A percentile compares a stretch with the other conserved stretches of the same genome.
These are phyloP conservation scores for Curvularia sp. DNA, from an alignment of 2,329 filamentous ascomycete genomes.

Conservation along the genomic window DNA sequence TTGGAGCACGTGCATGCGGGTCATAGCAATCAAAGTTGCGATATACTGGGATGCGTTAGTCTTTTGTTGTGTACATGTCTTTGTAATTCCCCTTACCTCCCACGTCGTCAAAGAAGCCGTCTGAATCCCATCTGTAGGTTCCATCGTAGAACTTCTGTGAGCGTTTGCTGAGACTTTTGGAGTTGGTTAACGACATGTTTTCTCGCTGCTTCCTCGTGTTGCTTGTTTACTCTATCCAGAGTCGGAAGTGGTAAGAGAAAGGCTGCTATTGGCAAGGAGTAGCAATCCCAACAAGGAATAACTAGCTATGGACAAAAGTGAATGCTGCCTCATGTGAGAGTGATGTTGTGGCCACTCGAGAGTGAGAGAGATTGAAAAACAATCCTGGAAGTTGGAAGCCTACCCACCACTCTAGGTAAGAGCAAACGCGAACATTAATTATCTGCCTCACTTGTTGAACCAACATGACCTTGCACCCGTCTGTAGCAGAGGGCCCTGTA, in stretches of 20 bases:
- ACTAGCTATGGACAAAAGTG: neutral
- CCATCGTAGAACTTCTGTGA: constrained; percentile 44
- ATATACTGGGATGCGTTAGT: constrained; percentile 18
- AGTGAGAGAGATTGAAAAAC: neutral
- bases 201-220: neutral
- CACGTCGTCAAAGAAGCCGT: constrained; percentile 39
- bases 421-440: constrained; percentile 1
- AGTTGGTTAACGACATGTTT: neutral
- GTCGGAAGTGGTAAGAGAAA: neutral
- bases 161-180: constrained; percentile 26
- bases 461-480: neutral
- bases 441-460: neutral
- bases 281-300: neutral
- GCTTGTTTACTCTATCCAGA: neutral
- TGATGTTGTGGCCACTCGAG: neutral
- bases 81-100: constrained; percentile 24
- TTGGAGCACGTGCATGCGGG: constrained; percentile 28
- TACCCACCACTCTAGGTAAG: constrained; percentile 8
- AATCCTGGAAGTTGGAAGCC: neutral
- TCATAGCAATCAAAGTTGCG: constrained; percentile 29
- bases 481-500: no score
- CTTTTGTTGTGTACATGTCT: neutral
- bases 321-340: neutral
- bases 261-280: neutral
- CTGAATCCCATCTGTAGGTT: constrained; percentile 31